These are phyloP conservation scores for Hapsidospora chrysogenum DNA, from an alignment of 495 filamentous ascomycete species.

Conservation along the genomic window DNA sequence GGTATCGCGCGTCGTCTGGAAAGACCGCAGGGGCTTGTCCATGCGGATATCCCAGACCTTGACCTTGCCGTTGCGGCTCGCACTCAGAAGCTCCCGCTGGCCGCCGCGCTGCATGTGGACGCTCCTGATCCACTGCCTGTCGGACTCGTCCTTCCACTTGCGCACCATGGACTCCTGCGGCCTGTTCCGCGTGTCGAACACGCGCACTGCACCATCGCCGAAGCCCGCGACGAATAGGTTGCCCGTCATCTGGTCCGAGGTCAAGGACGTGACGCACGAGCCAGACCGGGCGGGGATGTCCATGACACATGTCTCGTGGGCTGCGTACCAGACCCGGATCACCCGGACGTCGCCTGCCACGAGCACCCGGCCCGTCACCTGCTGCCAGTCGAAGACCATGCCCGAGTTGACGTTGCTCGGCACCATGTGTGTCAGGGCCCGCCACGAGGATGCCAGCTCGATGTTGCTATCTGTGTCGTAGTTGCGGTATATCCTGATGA, in stretches of 20 bases:
- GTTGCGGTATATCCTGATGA: slow-evolving; percentile 84
- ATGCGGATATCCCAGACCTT: slow-evolving; percentile 92
- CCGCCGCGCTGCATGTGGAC: slow-evolving; percentile 96
- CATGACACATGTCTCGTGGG: slow-evolving; percentile 77
- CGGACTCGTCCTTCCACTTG: slow-evolving; percentile 74
- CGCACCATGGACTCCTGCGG: slow-evolving; percentile 79
- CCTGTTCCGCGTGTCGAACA: slow-evolving; percentile 77
- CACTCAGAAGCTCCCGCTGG: slow-evolving; percentile 72
- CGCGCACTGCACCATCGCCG: slow-evolving; percentile 86
- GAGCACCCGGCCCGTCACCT: slow-evolving; percentile 83
- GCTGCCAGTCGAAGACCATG: slow-evolving; percentile 95
- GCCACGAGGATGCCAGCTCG: slow-evolving; percentile 83
- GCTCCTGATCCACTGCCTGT: slow-evolving; percentile 83
- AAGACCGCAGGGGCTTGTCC: slow-evolving; percentile 54
- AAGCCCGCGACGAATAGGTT: slow-evolving; percentile 93
- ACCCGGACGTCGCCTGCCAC: slow-evolving; percentile 94
- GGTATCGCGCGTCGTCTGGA: slow-evolving; percentile 59
- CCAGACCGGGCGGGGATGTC: slow-evolving; percentile 93
- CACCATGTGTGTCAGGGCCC: slow-evolving; percentile 80
- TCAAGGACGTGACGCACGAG: slow-evolving; percentile 87
- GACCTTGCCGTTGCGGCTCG: slow-evolving; percentile 78
- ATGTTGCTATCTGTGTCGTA: slow-evolving; percentile 58
- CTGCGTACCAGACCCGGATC: slow-evolving; percentile 90
- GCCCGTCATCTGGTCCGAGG: slow-evolving; percentile 92
- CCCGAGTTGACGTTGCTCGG: slow-evolving; percentile 86